Evolutionary conservation across 2,329 filamentous ascomycete genomes (phyloP).

Genomic region (Trichoderma sp.): DNA sequence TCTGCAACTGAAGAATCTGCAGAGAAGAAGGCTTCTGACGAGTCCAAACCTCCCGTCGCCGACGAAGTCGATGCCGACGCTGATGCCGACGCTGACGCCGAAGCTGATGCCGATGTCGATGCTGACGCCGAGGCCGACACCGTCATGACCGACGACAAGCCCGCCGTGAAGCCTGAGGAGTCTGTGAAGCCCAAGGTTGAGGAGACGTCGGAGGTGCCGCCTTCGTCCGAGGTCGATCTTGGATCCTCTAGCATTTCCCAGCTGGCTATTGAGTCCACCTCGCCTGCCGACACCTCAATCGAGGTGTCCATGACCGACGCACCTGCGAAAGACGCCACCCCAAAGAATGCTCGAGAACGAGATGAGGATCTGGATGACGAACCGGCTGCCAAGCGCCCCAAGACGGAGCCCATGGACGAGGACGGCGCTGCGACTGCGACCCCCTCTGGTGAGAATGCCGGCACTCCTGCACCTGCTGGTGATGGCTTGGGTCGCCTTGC

Average conservation of each 20-base stretch:
- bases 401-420: conserved; percentile 58
- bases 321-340: conserved; percentile 34
- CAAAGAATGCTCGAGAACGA: conserved; percentile 69
- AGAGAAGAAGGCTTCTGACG: conserved; percentile 5
- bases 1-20: neutral
- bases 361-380: conserved; percentile 67
- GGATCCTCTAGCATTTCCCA: conserved; percentile 39
- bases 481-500: conserved; percentile 25
- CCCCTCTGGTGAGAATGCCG: conserved; percentile 23
- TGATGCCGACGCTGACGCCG: neutral
- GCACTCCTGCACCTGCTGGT: conserved; percentile 21
- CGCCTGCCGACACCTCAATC: conserved; percentile 29
- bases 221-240: conserved; percentile 35
- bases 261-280: conserved; percentile 37
- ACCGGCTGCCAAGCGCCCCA: conserved; percentile 76
- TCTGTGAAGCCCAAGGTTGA: conserved; percentile 22
- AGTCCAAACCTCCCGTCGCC: conserved; percentile 16
- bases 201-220: conserved; percentile 23
- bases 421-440: conserved; percentile 26
- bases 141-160: conserved; percentile 30
- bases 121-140: conserved; percentile 23
- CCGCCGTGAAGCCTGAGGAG: conserved; percentile 23
- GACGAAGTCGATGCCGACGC: neutral
- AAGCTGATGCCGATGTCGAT: neutral
- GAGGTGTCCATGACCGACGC: conserved; percentile 56